Base-by-base conservation (phyloP, 441 rosid species). In the Croton laevigatus region DNA sequence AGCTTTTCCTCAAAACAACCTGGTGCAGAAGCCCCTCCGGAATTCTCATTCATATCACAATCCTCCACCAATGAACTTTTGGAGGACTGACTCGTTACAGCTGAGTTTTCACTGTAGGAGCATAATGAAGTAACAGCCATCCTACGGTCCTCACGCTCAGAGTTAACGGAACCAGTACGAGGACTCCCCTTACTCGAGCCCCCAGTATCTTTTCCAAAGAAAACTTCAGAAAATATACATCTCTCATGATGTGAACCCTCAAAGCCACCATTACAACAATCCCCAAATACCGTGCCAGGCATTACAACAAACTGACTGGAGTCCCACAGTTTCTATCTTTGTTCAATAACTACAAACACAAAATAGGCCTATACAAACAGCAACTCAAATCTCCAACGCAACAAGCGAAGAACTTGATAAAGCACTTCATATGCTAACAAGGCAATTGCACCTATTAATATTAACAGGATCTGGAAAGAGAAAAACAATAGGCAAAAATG, bases 101-200 rank as follows among this genome's bases (percentile, higher is more conserved):
- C 88, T 65, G 97, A 92, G 79, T 70, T 83, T 48, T 82, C 90
- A 73, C 88, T 82, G 82, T 86, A 85, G 55, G 90, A 87, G 73
- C 86, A 77, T 23, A 81, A 27, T 27, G 32, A 82, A 34, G 71
- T 20, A 66, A 76, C 78, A 36, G 59, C 71, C 63, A 75, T 75
- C 81, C 84, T 88, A 73, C 71, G 65, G 73, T 80, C 75, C 71
- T 85, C 81, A 54, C 72, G 65, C 73, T 84, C 87, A 54, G 79
- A 85, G 72, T 74, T 78, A 73, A 77, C 80, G 67, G 66, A 81
- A 69, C 86, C 90, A 76, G 83, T 65, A 55, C 75, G 83, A 60
- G 81, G 86, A 72, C 84, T 78, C 73, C 84, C 80, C 73, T 80
- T 81, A 61, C 75, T 81, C 71, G 83, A 62, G 67, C 78, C 80